These are phyloP conservation scores for Daldinia sp. DNA, from an alignment of 2,329 filamentous ascomycete species.

Conservation along the genomic window DNA sequence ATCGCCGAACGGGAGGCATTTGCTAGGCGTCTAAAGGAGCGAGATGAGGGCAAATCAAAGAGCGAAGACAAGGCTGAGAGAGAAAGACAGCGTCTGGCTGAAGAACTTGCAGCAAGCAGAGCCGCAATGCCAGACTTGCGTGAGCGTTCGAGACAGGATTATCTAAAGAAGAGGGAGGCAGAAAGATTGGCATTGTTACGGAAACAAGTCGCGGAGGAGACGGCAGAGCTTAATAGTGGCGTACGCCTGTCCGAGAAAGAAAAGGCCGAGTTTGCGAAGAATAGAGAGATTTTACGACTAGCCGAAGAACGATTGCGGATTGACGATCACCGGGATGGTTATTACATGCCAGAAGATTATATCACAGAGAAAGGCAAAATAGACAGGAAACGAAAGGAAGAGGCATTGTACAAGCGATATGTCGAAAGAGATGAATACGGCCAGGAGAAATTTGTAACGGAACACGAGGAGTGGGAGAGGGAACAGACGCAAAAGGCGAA, in stretches of 20 bases:
- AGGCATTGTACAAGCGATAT: slow-evolving; percentile 90
- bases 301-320: slow-evolving; percentile 88
- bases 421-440: slow-evolving; percentile 89
- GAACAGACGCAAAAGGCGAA: slow-evolving; percentile 91
- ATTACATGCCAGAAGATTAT: slow-evolving; percentile 93
- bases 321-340: slow-evolving; percentile 92
- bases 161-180: slow-evolving; percentile 90
- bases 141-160: slow-evolving; percentile 88
- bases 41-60: slow-evolving; percentile 77
- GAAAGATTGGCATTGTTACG: slow-evolving; percentile 88
- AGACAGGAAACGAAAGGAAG: slow-evolving; percentile 86
- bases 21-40: slow-evolving; percentile 77
- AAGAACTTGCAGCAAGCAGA: slow-evolving; percentile 74
- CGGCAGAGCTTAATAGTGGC: slow-evolving; percentile 81
- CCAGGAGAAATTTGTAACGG: slow-evolving; percentile 89
- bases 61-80: slow-evolving; percentile 68
- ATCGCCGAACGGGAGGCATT: slow-evolving; percentile 83
- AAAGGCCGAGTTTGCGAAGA: slow-evolving; percentile 88
- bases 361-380: slow-evolving; percentile 94
- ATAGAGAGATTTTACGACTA: slow-evolving; percentile 82
- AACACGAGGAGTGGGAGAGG: slow-evolving; percentile 95
- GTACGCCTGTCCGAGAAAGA: slow-evolving; percentile 81
- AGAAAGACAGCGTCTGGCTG: slow-evolving; percentile 71
- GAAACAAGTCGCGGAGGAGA: slow-evolving; percentile 91
- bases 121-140: slow-evolving; percentile 84